These are phyloP conservation scores for Cytidiella melzeri DNA, from an alignment of 768 basidiomycete genomes.

Conservation along the genomic window DNA sequence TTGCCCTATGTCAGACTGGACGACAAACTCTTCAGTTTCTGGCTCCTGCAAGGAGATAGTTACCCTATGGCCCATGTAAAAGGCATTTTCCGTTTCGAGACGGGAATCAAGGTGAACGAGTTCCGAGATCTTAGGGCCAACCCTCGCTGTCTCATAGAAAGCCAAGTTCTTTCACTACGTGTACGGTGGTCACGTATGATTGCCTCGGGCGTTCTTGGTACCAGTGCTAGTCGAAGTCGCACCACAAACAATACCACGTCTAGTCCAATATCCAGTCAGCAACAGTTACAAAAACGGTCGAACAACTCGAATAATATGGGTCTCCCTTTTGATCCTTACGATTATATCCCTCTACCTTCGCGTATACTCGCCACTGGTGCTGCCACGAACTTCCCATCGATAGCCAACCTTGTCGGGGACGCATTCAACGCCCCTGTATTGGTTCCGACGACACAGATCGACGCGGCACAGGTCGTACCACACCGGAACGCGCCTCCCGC, in stretches of 20 bases:
- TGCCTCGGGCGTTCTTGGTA: slow-evolving; percentile 59
- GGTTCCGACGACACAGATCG: slow-evolving; percentile 69
- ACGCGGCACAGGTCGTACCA: slow-evolving; percentile 63
- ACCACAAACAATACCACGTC: slow-evolving; percentile 22
- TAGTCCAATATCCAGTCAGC: slow-evolving; percentile 15
- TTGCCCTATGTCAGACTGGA: slow-evolving; percentile 57
- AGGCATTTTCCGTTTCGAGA: slow-evolving; percentile 84
- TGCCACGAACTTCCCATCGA: slow-evolving; percentile 78
- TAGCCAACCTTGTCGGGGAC: slow-evolving; percentile 75
- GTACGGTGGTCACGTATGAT: slow-evolving; percentile 76
- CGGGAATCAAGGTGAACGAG: slow-evolving; percentile 81
- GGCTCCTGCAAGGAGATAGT: slow-evolving; percentile 75
- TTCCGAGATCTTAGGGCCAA: slow-evolving; percentile 87
- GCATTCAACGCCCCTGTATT: slow-evolving; percentile 79
- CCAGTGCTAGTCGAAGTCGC: slow-evolving; percentile 28
- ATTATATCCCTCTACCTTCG: slow-evolving; percentile 54
- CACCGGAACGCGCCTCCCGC: slow-evolving; percentile 70
- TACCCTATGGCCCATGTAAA: slow-evolving; percentile 75
- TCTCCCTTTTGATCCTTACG: slow-evolving; percentile 75
- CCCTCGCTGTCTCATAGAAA: slow-evolving; percentile 80
- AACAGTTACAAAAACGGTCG: slow-evolving; percentile 10
- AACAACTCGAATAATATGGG: slow-evolving; percentile 44
- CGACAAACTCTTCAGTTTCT: slow-evolving; percentile 88
- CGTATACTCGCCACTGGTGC: slow-evolving; percentile 71
- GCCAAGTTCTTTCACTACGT: slow-evolving; percentile 74